Evolutionary conservation across 768 basidiomycete genomes (phyloP).

Genomic region (Mycena alexandri): DNA sequence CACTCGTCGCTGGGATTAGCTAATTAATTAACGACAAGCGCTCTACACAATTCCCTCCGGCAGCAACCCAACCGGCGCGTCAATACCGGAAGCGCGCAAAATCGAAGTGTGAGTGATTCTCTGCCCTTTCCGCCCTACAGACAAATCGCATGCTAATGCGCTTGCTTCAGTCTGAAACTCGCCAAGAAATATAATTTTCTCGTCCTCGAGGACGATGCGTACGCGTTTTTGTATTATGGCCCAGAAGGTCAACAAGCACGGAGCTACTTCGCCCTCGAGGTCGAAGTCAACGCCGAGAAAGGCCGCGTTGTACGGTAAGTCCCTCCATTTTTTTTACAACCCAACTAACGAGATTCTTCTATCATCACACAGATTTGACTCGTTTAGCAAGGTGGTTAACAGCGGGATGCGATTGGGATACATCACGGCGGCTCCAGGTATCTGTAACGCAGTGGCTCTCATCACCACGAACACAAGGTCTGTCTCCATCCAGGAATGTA

Average conservation of each 20-base stretch:
- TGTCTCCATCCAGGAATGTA: slow-evolving; percentile 35
- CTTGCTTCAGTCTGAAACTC: slow-evolving; percentile 59
- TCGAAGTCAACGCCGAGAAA: slow-evolving; percentile 54
- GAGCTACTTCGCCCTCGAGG: slow-evolving; percentile 49
- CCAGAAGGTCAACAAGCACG: slow-evolving; percentile 41
- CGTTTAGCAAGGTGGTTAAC: slow-evolving; percentile 73
- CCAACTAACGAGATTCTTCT: too few species aligned
- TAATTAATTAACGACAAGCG: slow-evolving; percentile 33
- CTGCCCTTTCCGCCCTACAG: too few species aligned
- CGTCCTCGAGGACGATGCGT: slow-evolving; percentile 56
- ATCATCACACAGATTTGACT: slow-evolving; percentile 70
- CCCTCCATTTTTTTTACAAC: background rate
- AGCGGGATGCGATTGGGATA: slow-evolving; percentile 75
- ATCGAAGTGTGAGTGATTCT: slow-evolving; percentile 23
- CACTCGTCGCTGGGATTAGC: slow-evolving; percentile 29
- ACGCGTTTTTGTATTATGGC: slow-evolving; percentile 38
- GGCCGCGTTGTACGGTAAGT: slow-evolving; percentile 61
- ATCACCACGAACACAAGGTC: slow-evolving; percentile 55
- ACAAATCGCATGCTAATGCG: background rate
- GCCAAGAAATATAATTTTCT: slow-evolving; percentile 68
- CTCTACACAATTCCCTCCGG: slow-evolving; percentile 73
- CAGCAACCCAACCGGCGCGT: slow-evolving; percentile 49
- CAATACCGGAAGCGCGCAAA: slow-evolving; percentile 36
- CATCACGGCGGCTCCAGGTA: slow-evolving; percentile 66
- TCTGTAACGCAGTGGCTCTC: slow-evolving; percentile 67